phyloP scores from a whole-genome alignment of 306 rosid species.

The Quercus rubra region DNA sequence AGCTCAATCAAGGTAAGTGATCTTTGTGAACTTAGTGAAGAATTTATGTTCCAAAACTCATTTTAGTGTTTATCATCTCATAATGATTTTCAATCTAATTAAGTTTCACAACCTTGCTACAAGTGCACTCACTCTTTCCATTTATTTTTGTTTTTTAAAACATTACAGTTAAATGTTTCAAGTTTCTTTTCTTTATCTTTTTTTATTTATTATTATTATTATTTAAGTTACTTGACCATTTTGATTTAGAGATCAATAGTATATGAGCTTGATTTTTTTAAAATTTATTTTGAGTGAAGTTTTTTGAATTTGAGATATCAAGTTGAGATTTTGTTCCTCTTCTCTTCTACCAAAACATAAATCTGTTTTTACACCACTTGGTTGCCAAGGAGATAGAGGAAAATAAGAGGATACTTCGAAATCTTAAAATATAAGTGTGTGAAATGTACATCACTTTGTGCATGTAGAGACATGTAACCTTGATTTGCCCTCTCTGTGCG shows the following conservation, averaged over 20 bases:
- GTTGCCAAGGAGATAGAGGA: too few relatives aligned
- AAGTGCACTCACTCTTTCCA: too few relatives aligned
- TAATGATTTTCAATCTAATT: not conserved
- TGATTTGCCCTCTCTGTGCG: not conserved
- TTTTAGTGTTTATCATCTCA: not conserved
- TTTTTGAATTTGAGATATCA: not conserved
- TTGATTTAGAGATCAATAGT: not conserved
- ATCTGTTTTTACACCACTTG: not conserved
- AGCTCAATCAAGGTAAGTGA: conserved; percentile 48
- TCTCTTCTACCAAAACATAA: not conserved
- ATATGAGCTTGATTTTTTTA: not conserved
- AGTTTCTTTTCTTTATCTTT: too few relatives aligned
- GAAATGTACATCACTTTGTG: too few relatives aligned
- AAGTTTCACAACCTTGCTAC: not conserved
- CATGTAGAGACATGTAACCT: not conserved
- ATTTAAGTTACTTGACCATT: too few relatives aligned
- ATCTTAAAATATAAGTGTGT: too few relatives aligned
- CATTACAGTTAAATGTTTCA: not conserved
- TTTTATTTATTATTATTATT: too few relatives aligned
- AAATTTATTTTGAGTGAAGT: not conserved
- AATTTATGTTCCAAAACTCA: not conserved
- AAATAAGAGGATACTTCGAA: too few relatives aligned
- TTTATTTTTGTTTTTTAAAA: not conserved
- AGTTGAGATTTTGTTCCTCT: not conserved
- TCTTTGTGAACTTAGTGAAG: not conserved